Evolutionary conservation across 2,329 filamentous ascomycete species (phyloP).

Genomic region (Calonectria honghensis): DNA sequence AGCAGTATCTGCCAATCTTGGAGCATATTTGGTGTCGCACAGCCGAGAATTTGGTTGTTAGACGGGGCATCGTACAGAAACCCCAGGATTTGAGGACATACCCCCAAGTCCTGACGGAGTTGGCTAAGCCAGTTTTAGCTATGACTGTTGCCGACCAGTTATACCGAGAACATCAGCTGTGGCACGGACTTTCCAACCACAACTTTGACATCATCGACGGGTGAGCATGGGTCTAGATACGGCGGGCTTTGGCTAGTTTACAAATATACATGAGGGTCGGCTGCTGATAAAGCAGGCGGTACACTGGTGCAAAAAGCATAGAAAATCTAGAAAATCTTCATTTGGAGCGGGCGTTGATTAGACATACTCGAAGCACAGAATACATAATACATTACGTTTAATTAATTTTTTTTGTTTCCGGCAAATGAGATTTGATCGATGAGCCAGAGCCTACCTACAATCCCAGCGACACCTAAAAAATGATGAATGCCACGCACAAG

Average conservation of each 20-base stretch:
- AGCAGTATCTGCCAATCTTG: not conserved
- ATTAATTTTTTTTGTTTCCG: not conserved
- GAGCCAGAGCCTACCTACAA: too few species aligned
- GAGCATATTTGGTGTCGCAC: not conserved
- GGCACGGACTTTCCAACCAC: slow-evolving; percentile 12
- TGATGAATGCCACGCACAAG: too few species aligned
- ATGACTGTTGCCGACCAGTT: not conserved
- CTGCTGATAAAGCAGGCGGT: not conserved
- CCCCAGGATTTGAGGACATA: not conserved
- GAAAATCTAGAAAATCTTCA: not conserved
- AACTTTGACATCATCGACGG: not conserved
- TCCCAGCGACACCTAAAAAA: too few species aligned
- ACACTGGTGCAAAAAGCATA: not conserved
- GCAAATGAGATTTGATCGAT: too few species aligned
- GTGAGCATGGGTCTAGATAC: not conserved
- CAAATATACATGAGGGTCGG: not conserved
- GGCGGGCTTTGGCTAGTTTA: not conserved
- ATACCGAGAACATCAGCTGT: not conserved
- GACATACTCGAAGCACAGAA: not conserved
- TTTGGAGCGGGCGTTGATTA: not conserved
- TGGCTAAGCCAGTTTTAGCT: not conserved
- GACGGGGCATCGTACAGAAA: not conserved
- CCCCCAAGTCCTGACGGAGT: not conserved
- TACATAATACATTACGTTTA: not conserved
- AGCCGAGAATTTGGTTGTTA: not conserved